A percentile compares a stretch with the other conserved stretches of the same genome.
phyloP scores from a whole-genome alignment of 2,329 filamentous ascomycete species.

The Alternaria sp. region DNA sequence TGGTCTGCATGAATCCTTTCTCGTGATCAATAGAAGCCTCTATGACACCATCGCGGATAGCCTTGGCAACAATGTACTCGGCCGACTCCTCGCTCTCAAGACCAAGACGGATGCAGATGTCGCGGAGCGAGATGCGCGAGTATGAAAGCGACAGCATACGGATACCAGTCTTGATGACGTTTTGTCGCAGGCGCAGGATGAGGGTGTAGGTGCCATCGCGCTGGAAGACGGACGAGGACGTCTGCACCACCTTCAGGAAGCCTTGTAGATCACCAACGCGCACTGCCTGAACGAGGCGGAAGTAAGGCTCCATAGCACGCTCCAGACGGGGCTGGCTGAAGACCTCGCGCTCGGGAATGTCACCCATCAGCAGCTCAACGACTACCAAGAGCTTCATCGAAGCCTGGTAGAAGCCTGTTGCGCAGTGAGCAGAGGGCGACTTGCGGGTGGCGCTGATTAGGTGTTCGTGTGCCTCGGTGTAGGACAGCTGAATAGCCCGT shows the following conservation, averaged over 20 bases:
- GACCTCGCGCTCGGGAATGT: slow-evolving; percentile 93
- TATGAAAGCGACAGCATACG: slow-evolving; percentile 99
- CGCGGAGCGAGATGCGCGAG: slow-evolving; percentile 93
- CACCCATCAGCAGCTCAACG: slow-evolving; percentile 96
- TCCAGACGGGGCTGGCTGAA: slow-evolving; percentile 93
- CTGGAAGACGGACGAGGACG: slow-evolving; percentile 84
- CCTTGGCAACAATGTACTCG: slow-evolving; percentile 99
- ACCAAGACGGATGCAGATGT: slow-evolving; percentile 95
- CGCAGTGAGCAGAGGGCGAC: slow-evolving; percentile 87
- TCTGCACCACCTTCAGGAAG: slow-evolving; percentile 86
- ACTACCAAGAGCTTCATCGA: slow-evolving; percentile 96
- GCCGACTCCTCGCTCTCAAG: slow-evolving; percentile 96
- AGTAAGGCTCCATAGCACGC: slow-evolving; percentile 88
- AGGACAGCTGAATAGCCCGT: slow-evolving; percentile 93
- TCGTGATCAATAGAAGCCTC: slow-evolving; percentile 95
- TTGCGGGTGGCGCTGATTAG: slow-evolving; percentile 93
- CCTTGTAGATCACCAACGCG: slow-evolving; percentile 95
- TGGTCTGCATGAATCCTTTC: slow-evolving; percentile 97
- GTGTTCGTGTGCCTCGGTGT: slow-evolving; percentile 96
- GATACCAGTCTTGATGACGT: slow-evolving; percentile 99
- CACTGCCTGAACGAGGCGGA: slow-evolving; percentile 92
- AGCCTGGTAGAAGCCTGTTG: slow-evolving; percentile 93
- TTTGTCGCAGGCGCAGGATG: slow-evolving; percentile 92
- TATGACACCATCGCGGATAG: slow-evolving; percentile 96
- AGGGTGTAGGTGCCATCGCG: slow-evolving; percentile 95